Evolutionary conservation across 2,329 filamentous ascomycete species (phyloP), one percentile per base, ranked within the genome.

Genomic region (Sclerotinia subarctica): DNA sequence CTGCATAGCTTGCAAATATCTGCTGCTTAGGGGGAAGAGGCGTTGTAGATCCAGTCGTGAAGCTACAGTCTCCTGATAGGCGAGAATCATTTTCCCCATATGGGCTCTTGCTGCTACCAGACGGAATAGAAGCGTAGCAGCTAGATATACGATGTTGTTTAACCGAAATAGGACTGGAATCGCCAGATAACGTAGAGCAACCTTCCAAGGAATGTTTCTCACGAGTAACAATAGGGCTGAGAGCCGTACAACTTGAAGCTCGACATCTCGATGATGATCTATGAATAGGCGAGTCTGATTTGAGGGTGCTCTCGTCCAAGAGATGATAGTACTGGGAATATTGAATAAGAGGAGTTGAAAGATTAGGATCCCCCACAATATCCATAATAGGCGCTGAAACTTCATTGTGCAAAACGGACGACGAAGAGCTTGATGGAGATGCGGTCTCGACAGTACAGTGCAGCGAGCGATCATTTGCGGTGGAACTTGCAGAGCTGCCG

Each of bases 81-180:
- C 26, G 59, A 51, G 46, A 21, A 13, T 5, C 4, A 51, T 26
- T 24, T 26, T 32, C 59, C n/a, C 51, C 32, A 8, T 35, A 38
- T 26, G 32, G 13, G 8, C 21, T 59, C 5, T 13, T 26, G 10
- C 59, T 15, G 5, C 59, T 15, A 26, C 59, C 13, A 17, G 59
- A 63, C 15, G 59, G 46, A 19, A 51, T 51, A 13, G 59, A 63
- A 26, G 59, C 59, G 26, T 47, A 51, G n/a, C 59, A 63, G 46
- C 59, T 63, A n/a, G 59, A 63, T 49, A 51, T 19, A 26, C 59
- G 59, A 21, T 63, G 29, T 21, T 63, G 59, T 52, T 35, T 63
- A 21, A 38, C 8, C 2, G 32, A 51, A 63, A 6, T n/a, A 51
- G 59, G 32, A 51, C 29, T 42, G 5, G 8, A 52, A 6, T 26